Evolutionary conservation across 495 filamentous ascomycete species (phyloP).

Genomic region (Tuber aestivum): DNA sequence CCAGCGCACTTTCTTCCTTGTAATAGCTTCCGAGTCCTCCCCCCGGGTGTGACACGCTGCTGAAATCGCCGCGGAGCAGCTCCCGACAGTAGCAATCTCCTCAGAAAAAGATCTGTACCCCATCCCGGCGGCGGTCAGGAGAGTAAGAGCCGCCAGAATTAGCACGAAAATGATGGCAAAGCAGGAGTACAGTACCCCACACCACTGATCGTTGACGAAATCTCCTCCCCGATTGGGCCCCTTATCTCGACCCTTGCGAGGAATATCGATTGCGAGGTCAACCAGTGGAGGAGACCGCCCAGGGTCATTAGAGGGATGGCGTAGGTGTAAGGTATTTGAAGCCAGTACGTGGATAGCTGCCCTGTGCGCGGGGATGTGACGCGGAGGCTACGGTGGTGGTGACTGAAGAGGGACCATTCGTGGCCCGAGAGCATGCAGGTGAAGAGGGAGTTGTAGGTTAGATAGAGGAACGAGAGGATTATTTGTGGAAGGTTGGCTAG

Average conservation of each 20-base stretch:
- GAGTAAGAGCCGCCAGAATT: neutral
- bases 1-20: neutral
- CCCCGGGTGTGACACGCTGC: constrained; percentile 15
- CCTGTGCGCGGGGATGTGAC: constrained; percentile 43
- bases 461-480: constrained; percentile 47
- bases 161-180: constrained; percentile 11
- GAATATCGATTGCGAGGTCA: constrained; percentile 47
- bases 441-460: constrained; percentile 45
- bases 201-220: neutral
- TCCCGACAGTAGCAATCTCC: neutral
- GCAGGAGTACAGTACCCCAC: constrained; percentile 18
- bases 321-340: constrained; percentile 46
- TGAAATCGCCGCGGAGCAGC: constrained; percentile 16
- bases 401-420: constrained; percentile 42
- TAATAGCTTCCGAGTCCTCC: neutral
- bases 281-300: constrained; percentile 45
- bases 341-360: constrained; percentile 46
- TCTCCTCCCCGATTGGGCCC: constrained; percentile 16
- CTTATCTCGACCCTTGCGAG: constrained; percentile 35
- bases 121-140: neutral
- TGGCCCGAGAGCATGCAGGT: constrained; percentile 46
- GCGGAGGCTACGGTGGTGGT: constrained; percentile 42
- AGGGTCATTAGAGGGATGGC: constrained; percentile 41
- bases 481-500: constrained; percentile 49
- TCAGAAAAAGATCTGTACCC: neutral